Evolutionary conservation across 345 rosid species (phyloP).

Genomic region (Hirschfeldia incana): DNA sequence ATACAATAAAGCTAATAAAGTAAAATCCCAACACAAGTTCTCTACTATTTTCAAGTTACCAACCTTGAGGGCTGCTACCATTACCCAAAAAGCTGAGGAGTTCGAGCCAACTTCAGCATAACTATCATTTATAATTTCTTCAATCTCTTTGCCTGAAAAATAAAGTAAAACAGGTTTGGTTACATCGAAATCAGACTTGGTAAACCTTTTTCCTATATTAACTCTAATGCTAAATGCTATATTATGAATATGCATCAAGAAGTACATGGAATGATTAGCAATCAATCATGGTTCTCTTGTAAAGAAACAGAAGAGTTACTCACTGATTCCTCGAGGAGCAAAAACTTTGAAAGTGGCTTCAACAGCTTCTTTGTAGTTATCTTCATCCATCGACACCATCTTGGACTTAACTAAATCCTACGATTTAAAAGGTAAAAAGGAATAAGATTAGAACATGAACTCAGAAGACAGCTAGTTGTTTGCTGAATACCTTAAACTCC

Average conservation of each 20-base stretch:
- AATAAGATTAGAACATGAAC: slow-evolving; percentile 18
- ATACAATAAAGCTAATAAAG: not conserved
- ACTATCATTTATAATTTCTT: slow-evolving; percentile 58
- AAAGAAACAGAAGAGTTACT: slow-evolving; percentile 38
- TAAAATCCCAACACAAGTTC: not conserved
- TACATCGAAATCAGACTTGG: not conserved
- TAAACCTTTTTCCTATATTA: not conserved
- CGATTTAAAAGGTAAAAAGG: slow-evolving; percentile 24
- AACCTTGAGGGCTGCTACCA: slow-evolving; percentile 96
- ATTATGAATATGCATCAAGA: not conserved
- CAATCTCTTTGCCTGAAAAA: slow-evolving; percentile 61
- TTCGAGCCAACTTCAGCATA: slow-evolving; percentile 59
- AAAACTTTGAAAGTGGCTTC: slow-evolving; percentile 87
- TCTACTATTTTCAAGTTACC: slow-evolving; percentile 28
- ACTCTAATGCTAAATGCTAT: slow-evolving; percentile 4
- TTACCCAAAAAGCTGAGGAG: slow-evolving; percentile 95
- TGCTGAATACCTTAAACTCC: slow-evolving; percentile 70
- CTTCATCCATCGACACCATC: slow-evolving; percentile 78
- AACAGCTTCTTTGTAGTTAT: slow-evolving; percentile 87
- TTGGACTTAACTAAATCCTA: slow-evolving; percentile 79
- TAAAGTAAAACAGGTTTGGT: not conserved
- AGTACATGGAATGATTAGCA: slow-evolving; percentile 2
- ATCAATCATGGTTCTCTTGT: not conserved
- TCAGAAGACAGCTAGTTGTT: slow-evolving; percentile 13
- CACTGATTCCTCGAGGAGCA: slow-evolving; percentile 86